Evolutionary conservation across 2,329 filamentous ascomycete species (phyloP).

Genomic region (Rhinocladiella similis): DNA sequence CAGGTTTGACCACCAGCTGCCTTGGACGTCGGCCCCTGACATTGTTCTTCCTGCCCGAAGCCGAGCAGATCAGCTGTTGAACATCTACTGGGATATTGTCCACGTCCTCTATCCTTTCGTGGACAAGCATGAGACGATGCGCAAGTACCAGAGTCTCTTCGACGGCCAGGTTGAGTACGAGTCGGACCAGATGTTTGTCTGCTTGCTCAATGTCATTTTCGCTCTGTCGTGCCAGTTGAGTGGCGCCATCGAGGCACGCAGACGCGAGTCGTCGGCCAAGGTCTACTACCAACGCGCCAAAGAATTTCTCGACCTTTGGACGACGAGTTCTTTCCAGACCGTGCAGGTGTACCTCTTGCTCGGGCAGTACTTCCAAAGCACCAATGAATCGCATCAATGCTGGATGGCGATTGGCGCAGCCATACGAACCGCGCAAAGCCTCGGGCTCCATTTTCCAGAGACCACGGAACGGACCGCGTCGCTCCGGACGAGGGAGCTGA

Average conservation of each 20-base stretch:
- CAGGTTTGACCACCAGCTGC: too few species aligned
- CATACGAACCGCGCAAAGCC: constrained; percentile 48
- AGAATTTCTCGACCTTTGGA: constrained; percentile 40
- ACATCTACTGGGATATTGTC: background rate
- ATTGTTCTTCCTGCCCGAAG: background rate
- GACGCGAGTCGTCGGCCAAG: constrained; percentile 43
- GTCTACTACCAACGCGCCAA: constrained; percentile 47
- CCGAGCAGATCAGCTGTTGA: background rate
- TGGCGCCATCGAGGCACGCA: constrained; percentile 40
- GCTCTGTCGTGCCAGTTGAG: constrained; percentile 48
- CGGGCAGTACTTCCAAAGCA: constrained; percentile 53
- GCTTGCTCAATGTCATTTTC: constrained; percentile 49
- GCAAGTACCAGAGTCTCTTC: background rate
- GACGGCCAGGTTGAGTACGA: constrained; percentile 4
- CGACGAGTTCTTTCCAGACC: constrained; percentile 42
- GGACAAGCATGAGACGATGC: background rate
- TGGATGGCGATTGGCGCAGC: constrained; percentile 53
- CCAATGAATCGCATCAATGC: constrained; percentile 49
- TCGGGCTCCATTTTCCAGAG: constrained; percentile 48
- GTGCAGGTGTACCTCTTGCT: constrained; percentile 52
- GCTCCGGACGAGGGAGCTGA: constrained; percentile 31
- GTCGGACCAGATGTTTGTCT: constrained; percentile 46
- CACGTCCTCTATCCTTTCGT: background rate
- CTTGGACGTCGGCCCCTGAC: background rate
- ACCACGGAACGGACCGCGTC: constrained; percentile 33